phyloP scores from a whole-genome alignment of 2,329 filamentous ascomycete species.

The Berkeleyomyces rouxiae region DNA sequence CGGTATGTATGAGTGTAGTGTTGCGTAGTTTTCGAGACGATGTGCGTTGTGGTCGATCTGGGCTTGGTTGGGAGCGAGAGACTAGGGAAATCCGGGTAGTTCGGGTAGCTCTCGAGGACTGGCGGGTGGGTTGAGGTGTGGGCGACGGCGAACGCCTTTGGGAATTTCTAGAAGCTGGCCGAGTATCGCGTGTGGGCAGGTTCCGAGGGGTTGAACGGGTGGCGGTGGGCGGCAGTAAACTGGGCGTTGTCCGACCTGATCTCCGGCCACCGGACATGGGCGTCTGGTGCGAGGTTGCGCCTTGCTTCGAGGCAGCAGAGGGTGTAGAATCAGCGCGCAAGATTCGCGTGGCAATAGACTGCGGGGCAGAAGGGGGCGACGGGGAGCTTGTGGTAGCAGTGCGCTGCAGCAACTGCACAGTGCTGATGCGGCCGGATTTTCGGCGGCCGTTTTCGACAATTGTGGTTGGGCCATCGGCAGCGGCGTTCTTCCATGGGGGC shows the following conservation, averaged over 20 bases:
- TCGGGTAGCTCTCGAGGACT: constrained; percentile 22
- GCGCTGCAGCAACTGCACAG: constrained; percentile 18
- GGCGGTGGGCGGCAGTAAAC: neutral
- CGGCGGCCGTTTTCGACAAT: constrained; percentile 59
- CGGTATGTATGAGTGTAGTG: constrained; percentile 3
- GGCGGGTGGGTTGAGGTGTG: constrained; percentile 21
- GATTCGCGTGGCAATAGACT: neutral
- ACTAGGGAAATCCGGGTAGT: constrained; percentile 16
- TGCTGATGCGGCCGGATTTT: constrained; percentile 49
- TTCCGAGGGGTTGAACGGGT: constrained; percentile 1
- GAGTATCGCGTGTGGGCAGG: neutral
- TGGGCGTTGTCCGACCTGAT: neutral
- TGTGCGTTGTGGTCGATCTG: neutral
- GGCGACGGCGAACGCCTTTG: constrained; percentile 19
- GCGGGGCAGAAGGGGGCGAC: neutral
- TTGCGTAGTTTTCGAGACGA: constrained; percentile 21
- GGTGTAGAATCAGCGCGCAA: neutral
- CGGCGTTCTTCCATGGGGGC: constrained; percentile 83
- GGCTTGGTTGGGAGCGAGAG: neutral
- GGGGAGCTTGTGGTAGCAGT: neutral
- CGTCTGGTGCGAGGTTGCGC: neutral
- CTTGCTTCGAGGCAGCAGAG: neutral
- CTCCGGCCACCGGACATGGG: neutral
- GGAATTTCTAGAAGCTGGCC: constrained; percentile 6
- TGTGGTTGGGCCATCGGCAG: constrained; percentile 72